These are phyloP conservation scores for Musa beccarii DNA, from an alignment of 176 grass and related monocot species.

Conservation along the genomic window DNA sequence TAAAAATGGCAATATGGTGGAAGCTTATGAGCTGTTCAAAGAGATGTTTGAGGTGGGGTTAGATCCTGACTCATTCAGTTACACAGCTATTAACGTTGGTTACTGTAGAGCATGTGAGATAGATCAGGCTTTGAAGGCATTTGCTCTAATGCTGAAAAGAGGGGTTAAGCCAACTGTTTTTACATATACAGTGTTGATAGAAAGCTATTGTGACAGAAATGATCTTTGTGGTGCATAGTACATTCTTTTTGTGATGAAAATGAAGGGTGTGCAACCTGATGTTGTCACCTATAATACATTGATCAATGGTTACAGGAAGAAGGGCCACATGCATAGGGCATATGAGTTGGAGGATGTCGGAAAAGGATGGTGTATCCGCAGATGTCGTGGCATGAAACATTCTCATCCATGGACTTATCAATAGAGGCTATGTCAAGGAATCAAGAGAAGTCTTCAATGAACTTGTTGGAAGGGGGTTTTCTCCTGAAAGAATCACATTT, in stretches of 20 bases:
- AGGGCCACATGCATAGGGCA: constrained; percentile 19
- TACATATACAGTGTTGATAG: constrained; percentile 17
- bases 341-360: constrained; percentile 15
- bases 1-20: constrained; percentile 13
- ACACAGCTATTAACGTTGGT: constrained; percentile 12
- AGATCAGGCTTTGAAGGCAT: constrained; percentile 11
- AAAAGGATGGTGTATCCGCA: constrained; percentile 7
- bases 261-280: constrained; percentile 13
- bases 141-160: constrained; percentile 20
- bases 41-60: constrained; percentile 17
- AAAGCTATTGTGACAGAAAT: constrained; percentile 6
- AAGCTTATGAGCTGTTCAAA: constrained; percentile 12
- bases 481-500: constrained; percentile 15
- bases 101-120: constrained; percentile 14
- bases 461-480: constrained; percentile 16
- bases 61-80: constrained; percentile 17
- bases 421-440: constrained; percentile 10
- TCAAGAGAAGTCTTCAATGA: constrained; percentile 23
- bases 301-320: constrained; percentile 17
- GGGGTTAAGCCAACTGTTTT: constrained; percentile 13
- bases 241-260: constrained; percentile 3
- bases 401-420: constrained; percentile 20
- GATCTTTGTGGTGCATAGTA: constrained; percentile 10
- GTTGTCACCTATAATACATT: constrained; percentile 17
- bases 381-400: constrained; percentile 15